A percentile compares a stretch with the other conserved stretches of the same genome.
These are phyloP conservation scores for Aquilaria yunnanensis DNA, from an alignment of 345 rosid genomes.

Conservation along the genomic window DNA sequence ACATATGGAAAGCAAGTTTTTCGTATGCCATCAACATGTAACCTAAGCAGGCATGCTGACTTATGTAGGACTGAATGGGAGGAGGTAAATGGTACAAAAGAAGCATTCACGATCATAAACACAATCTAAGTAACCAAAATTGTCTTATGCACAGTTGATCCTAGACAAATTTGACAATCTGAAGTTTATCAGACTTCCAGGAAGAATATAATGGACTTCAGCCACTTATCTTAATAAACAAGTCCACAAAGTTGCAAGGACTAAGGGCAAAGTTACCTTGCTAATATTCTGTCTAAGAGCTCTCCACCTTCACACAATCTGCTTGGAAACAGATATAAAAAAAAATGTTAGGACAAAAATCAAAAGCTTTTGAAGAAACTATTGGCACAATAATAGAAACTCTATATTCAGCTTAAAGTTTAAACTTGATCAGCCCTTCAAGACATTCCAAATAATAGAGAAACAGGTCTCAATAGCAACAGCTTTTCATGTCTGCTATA, in stretches of 20 bases:
- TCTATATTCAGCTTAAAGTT: no score
- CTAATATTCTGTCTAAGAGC: constrained; percentile 67
- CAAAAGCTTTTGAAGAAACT: neutral
- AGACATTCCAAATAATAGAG: neutral
- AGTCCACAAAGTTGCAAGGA: neutral
- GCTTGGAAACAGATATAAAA: constrained; percentile 14
- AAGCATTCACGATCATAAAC: no score
- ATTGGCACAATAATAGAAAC: no score
- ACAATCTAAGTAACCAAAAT: no score
- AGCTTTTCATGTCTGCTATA: no score
- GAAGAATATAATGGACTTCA: constrained; percentile 1
- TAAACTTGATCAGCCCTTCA: no score
- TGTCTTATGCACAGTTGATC: neutral
- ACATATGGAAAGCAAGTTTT: neutral
- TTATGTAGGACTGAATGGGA: no score
- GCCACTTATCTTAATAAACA: neutral
- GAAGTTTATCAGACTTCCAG: neutral
- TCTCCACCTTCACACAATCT: constrained; percentile 79
- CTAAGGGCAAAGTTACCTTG: constrained; percentile 29
- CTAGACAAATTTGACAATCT: neutral
- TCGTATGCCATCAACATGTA: neutral
- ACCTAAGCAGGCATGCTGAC: no score
- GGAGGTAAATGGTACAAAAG: neutral
- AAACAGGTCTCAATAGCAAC: neutral
- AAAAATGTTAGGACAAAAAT: constrained; percentile 2